Evolutionary conservation across 345 rosid species (phyloP).

Genomic region (Syzygium jambos): DNA sequence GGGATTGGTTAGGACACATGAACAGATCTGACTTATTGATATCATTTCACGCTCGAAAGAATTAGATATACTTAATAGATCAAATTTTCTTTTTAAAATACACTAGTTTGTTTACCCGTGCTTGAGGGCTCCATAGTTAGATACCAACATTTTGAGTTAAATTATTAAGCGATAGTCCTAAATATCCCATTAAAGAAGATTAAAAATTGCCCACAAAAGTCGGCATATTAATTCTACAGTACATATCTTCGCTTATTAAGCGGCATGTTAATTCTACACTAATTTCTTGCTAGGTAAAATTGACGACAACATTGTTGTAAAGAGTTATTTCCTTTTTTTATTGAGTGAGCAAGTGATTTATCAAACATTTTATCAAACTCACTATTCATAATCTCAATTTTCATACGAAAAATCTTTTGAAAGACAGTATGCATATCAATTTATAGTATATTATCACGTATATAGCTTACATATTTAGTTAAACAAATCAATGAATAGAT

Average conservation of each 20-base stretch:
- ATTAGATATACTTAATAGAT: background rate
- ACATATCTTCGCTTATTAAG: too few relatives aligned
- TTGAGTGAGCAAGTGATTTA: too few relatives aligned
- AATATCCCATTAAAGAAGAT: background rate
- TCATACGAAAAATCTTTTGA: background rate
- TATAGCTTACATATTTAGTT: background rate
- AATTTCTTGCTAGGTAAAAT: too few relatives aligned
- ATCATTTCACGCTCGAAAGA: fast-evolving
- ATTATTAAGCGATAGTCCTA: background rate
- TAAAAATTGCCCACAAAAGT: too few relatives aligned
- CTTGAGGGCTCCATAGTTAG: background rate
- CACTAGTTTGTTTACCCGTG: background rate
- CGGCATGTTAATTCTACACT: too few relatives aligned
- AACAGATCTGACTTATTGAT: background rate
- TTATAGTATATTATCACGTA: background rate
- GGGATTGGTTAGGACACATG: background rate
- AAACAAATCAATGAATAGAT: background rate
- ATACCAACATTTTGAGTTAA: background rate
- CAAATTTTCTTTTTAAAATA: background rate
- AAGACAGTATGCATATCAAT: background rate
- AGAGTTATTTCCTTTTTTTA: too few relatives aligned
- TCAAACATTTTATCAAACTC: background rate
- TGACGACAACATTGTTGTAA: too few relatives aligned
- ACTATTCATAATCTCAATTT: background rate
- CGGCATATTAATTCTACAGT: too few relatives aligned